phyloP scores from a whole-genome alignment of 148 eudicot species.

The Vaccinium corymbosum region DNA sequence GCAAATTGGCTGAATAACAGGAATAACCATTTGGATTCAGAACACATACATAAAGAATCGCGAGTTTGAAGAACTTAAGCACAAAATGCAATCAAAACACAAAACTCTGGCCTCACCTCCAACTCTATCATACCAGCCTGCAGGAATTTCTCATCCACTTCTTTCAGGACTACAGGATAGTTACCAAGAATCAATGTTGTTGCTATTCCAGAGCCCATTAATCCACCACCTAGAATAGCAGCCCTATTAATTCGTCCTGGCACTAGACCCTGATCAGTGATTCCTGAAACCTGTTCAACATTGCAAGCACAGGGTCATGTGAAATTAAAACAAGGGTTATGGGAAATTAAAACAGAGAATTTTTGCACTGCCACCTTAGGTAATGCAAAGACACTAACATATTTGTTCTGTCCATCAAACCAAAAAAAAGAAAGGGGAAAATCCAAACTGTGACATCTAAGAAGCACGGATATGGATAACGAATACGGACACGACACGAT shows the following conservation, averaged over 20 bases:
- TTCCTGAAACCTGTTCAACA: slow-evolving; percentile 62
- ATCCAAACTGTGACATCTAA: too few relatives aligned
- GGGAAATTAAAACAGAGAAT: not conserved
- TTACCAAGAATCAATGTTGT: slow-evolving; percentile 74
- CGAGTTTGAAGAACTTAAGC: not conserved
- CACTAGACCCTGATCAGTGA: slow-evolving; percentile 72
- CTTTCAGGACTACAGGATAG: slow-evolving; percentile 74
- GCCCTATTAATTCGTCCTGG: slow-evolving; percentile 74
- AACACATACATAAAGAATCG: not conserved
- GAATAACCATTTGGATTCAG: not conserved
- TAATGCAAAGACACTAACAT: not conserved
- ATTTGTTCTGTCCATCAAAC: not conserved
- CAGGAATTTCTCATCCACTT: slow-evolving; percentile 75
- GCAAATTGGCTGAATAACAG: slow-evolving; percentile 60
- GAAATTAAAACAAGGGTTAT: not conserved
- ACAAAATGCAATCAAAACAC: slow-evolving; percentile 9
- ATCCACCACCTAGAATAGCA: slow-evolving; percentile 88
- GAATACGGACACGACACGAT: too few relatives aligned
- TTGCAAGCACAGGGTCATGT: not conserved
- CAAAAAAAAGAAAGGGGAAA: too few relatives aligned
- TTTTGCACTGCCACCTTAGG: not conserved
- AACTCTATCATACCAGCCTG: slow-evolving; percentile 73
- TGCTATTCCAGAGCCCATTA: slow-evolving; percentile 97
- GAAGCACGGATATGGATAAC: too few relatives aligned
- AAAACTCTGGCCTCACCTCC: slow-evolving; percentile 45